phyloP scores from a whole-genome alignment of 306 rosid species.

The Gillenia trifoliata region DNA sequence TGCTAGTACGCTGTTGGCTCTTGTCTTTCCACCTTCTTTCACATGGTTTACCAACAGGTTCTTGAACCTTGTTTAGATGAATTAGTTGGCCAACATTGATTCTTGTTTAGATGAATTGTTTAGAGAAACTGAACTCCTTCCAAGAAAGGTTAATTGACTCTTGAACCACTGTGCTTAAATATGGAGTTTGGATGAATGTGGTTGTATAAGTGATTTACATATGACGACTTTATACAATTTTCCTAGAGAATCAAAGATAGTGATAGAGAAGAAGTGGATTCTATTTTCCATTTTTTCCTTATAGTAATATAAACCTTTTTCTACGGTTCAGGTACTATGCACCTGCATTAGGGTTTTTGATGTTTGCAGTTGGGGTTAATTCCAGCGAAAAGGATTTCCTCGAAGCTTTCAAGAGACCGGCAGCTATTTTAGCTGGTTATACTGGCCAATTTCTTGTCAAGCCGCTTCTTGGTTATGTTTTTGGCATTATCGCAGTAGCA shows the following conservation, averaged over 20 bases:
- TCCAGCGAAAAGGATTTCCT: conserved; percentile 84
- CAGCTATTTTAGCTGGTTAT: conserved; percentile 73
- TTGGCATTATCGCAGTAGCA: conserved; percentile 56
- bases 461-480: conserved; percentile 87
- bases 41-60: conserved; percentile 96
- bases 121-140: not conserved
- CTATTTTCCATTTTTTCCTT: not conserved
- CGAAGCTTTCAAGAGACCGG: conserved; percentile 77
- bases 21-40: conserved; percentile 79
- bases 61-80: conserved; percentile 23
- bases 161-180: not conserved
- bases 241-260: not conserved
- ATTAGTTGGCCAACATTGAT: conserved; percentile 10
- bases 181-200: not conserved
- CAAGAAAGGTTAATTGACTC: not conserved
- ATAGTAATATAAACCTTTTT: not conserved
- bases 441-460: conserved; percentile 74
- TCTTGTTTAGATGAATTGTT: conserved; percentile 1
- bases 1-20: conserved; percentile 77
- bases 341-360: conserved; percentile 92
- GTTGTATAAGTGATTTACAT: not conserved
- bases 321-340: conserved; percentile 71
- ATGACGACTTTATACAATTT: not conserved
- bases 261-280: not conserved
- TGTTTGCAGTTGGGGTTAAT: conserved; percentile 98